Percentiles rank a stretch among this genome's conserved stretches.
These are phyloP conservation scores for Aspergillus sp. DNA, from an alignment of 2,329 filamentous ascomycete species.

Conservation along the genomic window DNA sequence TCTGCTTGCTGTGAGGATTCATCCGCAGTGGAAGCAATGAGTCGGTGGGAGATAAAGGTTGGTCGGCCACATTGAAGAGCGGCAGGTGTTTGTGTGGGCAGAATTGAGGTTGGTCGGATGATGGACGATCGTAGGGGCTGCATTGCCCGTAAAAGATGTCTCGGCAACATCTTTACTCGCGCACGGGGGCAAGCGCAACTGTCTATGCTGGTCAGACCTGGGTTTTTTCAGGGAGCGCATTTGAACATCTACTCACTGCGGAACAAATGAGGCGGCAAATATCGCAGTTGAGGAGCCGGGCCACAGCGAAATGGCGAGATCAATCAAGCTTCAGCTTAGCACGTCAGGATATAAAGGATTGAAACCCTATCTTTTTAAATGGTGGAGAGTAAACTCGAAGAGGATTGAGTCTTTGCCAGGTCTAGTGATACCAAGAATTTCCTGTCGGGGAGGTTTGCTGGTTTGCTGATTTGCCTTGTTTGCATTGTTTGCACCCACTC, in stretches of 20 bases:
- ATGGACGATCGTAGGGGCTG: conserved; percentile 31
- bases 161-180: conserved; percentile 25
- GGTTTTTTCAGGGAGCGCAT: neutral
- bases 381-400: neutral
- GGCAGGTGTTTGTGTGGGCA: conserved; percentile 15
- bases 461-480: conserved; percentile 15
- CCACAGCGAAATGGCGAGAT: neutral
- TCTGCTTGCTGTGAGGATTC: neutral
- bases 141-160: conserved; percentile 30
- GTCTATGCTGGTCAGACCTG: neutral
- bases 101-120: conserved; percentile 25
- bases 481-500: conserved; percentile 31
- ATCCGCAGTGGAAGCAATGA: conserved; percentile 3
- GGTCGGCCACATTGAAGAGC: conserved; percentile 21
- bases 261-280: neutral
- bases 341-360: neutral
- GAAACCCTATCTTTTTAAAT: neutral
- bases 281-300: neutral
- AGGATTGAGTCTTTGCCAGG: neutral
- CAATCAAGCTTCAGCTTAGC: neutral
- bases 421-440: neutral
- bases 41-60: conserved; percentile 14
- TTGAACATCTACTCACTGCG: neutral
- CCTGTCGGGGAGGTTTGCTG: conserved; percentile 30
- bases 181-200: neutral